phyloP scores from a whole-genome alignment of 1,139 yeast genomes.

The Keqinozyma sinolaborantium region DNA sequence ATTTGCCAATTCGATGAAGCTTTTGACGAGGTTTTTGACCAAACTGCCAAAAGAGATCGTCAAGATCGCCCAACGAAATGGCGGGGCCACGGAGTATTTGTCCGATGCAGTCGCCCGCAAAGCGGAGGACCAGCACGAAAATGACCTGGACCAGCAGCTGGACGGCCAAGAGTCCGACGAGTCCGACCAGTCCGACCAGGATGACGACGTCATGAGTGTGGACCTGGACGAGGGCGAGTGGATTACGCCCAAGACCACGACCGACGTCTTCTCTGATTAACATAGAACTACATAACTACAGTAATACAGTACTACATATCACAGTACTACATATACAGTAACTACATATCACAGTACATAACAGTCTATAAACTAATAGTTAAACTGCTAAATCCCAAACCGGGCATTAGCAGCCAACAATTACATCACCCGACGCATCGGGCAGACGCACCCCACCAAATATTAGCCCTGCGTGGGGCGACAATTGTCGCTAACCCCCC shows the following conservation, averaged over 20 bases:
- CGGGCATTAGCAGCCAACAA: too few relatives aligned
- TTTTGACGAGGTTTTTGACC: slow-evolving; percentile 71
- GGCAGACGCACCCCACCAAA: too few relatives aligned
- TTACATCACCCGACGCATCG: too few relatives aligned
- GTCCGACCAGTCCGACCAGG: slow-evolving; percentile 16
- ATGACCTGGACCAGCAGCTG: slow-evolving; percentile 10
- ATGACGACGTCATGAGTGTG: slow-evolving; percentile 12
- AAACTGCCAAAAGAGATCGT: slow-evolving; percentile 75
- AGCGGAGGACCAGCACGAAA: slow-evolving; percentile 13
- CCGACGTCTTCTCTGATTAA: slow-evolving; percentile 6
- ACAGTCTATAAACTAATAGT: too few relatives aligned
- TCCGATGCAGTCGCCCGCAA: slow-evolving; percentile 17
- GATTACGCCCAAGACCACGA: slow-evolving; percentile 14
- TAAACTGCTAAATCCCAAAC: too few relatives aligned
- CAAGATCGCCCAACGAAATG: slow-evolving; percentile 50
- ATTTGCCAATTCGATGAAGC: slow-evolving; percentile 64
- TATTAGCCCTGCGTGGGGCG: too few relatives aligned
- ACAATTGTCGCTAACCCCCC: too few relatives aligned
- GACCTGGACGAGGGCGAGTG: slow-evolving; percentile 17
- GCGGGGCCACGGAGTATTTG: slow-evolving; percentile 47
- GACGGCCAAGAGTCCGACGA: slow-evolving; percentile 13
- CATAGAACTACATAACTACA: too few relatives aligned
- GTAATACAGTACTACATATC: too few relatives aligned
- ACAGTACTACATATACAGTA: too few relatives aligned
- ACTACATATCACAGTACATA: too few relatives aligned